Conservation (phyloP, 2,329 filamentous ascomycete species). For the Xylaria sp. region DNA sequence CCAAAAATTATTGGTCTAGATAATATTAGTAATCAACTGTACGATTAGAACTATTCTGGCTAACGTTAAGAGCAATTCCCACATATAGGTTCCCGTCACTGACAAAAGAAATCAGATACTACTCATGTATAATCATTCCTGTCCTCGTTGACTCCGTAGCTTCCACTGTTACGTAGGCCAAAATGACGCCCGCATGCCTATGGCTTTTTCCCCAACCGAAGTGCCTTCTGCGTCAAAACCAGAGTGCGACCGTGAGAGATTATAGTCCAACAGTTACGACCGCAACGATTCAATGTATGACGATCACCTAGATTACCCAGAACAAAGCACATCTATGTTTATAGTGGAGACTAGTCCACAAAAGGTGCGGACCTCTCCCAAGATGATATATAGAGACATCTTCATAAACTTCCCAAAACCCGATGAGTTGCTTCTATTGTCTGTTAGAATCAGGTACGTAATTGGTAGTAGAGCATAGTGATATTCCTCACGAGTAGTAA, state of each 20-base stretch:
- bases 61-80: background rate
- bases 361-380: too few relatives aligned
- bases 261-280: background rate
- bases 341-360: too few relatives aligned
- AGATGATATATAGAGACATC: background rate
- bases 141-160: too few relatives aligned
- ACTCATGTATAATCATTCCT: background rate
- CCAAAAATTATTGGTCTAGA: too few relatives aligned
- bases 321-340: too few relatives aligned
- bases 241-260: background rate
- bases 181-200: background rate
- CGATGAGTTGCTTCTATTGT: background rate
- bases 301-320: too few relatives aligned
- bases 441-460: background rate
- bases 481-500: background rate
- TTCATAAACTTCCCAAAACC: background rate
- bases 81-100: too few relatives aligned
- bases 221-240: background rate
- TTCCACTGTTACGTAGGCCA: background rate
- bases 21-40: too few relatives aligned
- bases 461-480: background rate
- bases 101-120: background rate
- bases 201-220: background rate
- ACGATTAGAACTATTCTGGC: background rate
- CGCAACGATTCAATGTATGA: slow-evolving; percentile 6